These are phyloP conservation scores for Bacidia rubella DNA, from an alignment of 495 filamentous ascomycete species.

Conservation along the genomic window DNA sequence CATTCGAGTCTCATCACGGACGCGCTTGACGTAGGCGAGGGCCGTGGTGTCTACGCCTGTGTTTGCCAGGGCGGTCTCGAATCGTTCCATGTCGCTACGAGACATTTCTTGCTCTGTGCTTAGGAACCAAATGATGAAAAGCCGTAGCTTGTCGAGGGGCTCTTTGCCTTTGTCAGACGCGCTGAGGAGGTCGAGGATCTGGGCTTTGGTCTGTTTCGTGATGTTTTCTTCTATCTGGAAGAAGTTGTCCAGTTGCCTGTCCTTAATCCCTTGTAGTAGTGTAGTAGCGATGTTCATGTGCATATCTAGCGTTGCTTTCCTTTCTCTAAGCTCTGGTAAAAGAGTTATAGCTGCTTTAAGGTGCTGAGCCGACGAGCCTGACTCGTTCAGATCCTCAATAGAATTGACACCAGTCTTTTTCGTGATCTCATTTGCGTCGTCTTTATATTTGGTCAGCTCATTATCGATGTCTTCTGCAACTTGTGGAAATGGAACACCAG, in stretches of 20 bases:
- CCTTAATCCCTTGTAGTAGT: conserved; percentile 78
- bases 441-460: conserved; percentile 86
- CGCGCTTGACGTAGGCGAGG: conserved; percentile 77
- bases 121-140: conserved; percentile 96
- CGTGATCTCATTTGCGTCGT: conserved; percentile 88
- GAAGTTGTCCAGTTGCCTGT: conserved; percentile 88
- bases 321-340: conserved; percentile 80
- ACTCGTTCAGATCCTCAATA: conserved; percentile 85
- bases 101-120: conserved; percentile 85
- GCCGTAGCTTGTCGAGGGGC: conserved; percentile 72
- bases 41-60: conserved; percentile 61
- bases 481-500: conserved; percentile 85
- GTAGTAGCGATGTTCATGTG: conserved; percentile 98
- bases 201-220: conserved; percentile 78
- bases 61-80: conserved; percentile 70
- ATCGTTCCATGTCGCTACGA: conserved; percentile 67
- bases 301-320: conserved; percentile 88
- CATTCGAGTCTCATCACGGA: conserved; percentile 93
- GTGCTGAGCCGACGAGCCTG: conserved; percentile 77
- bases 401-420: conserved; percentile 87
- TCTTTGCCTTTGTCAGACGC: conserved; percentile 69
- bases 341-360: conserved; percentile 90
- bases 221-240: conserved; percentile 93
- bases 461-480: conserved; percentile 93
- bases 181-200: conserved; percentile 79